Evolutionary conservation across 2,329 filamentous ascomycete genomes (phyloP).

Genomic region (Whalleya microplaca): DNA sequence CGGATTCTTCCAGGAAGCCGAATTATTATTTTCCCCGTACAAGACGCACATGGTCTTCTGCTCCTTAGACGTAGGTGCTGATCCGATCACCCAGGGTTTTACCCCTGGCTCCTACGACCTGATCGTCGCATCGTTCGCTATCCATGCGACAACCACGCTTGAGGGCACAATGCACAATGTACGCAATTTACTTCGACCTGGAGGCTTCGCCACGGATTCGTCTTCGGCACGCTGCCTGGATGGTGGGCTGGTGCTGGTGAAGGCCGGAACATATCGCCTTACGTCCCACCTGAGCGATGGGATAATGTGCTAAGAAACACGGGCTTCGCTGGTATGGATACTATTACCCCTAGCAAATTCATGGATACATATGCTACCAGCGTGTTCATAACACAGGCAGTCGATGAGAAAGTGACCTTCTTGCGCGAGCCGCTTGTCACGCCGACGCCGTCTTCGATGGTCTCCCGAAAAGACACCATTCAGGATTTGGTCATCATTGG

Average conservation of each 20-base stretch:
- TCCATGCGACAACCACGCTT: conserved; percentile 27
- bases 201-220: conserved; percentile 18
- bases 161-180: conserved; percentile 6
- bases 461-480: too few relatives aligned
- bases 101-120: conserved; percentile 23
- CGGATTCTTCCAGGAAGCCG: conserved; percentile 42
- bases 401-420: too few relatives aligned
- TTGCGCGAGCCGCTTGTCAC: too few relatives aligned
- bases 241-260: conserved; percentile 40
- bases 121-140: conserved; percentile 23
- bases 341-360: too few relatives aligned
- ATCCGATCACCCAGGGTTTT: conserved; percentile 19
- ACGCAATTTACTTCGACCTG: not conserved
- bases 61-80: conserved; percentile 16
- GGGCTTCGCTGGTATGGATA: too few relatives aligned
- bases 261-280: too few relatives aligned
- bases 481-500: too few relatives aligned
- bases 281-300: too few relatives aligned
- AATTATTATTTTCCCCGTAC: conserved; percentile 34
- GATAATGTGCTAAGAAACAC: too few relatives aligned
- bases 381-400: too few relatives aligned
- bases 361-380: too few relatives aligned
- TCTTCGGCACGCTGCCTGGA: conserved; percentile 40
- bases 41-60: conserved; percentile 34
- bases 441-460: too few relatives aligned